These are phyloP conservation scores for Euptelea pleiosperma DNA, from an alignment of 164 flowering plant species.

Conservation along the genomic window DNA sequence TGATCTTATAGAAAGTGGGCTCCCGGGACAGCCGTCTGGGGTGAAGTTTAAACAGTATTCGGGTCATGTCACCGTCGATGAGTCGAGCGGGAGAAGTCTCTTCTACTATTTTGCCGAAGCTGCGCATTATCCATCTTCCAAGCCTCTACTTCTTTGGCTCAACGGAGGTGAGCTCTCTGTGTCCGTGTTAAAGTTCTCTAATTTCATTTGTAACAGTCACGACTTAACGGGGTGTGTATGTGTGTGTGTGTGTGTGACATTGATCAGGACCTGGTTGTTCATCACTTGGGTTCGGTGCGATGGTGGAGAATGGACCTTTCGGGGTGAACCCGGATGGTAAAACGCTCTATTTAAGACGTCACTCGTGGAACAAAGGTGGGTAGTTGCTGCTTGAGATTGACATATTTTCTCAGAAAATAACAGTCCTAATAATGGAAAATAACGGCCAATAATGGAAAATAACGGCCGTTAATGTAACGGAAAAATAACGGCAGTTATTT, in stretches of 20 bases:
- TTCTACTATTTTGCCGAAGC: constrained; percentile 35
- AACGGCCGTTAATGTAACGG: too few species aligned
- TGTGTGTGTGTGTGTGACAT: background rate
- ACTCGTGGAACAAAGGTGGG: constrained; percentile 10
- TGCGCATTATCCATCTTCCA: constrained; percentile 16
- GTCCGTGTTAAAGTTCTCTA: background rate
- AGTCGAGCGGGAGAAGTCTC: constrained; percentile 17
- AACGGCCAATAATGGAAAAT: too few species aligned
- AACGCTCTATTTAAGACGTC: background rate
- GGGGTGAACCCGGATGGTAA: constrained; percentile 7
- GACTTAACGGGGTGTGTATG: background rate
- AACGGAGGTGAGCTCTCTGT: constrained; percentile 25
- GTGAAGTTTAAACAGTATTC: constrained; percentile 28
- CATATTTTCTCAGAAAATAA: too few species aligned
- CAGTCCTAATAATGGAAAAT: too few species aligned
- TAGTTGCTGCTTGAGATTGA: too few species aligned
- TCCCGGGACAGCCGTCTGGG: constrained; percentile 24
- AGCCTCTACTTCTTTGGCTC: constrained; percentile 33
- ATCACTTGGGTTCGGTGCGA: constrained; percentile 4
- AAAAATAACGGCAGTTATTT: too few species aligned
- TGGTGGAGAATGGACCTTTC: constrained; percentile 10
- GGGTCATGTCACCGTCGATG: constrained; percentile 26
- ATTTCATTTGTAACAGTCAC: too few species aligned
- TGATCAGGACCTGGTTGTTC: constrained; percentile 10
- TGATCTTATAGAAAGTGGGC: constrained; percentile 16